phyloP scores from a whole-genome alignment of 2,329 filamentous ascomycete genomes.

The Chlorencoelia australis region DNA sequence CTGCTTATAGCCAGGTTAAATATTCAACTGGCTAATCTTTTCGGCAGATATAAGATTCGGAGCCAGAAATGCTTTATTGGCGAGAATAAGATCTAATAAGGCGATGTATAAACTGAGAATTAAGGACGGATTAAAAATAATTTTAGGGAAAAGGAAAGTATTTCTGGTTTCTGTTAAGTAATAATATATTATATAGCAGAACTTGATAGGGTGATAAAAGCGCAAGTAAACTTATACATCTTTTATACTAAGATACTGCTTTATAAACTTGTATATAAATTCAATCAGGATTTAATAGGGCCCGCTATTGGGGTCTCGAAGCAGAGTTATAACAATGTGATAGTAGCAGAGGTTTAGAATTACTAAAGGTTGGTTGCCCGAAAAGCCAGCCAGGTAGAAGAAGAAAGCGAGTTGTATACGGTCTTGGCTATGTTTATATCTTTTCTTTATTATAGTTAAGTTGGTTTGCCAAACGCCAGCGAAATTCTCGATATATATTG shows the following conservation, averaged over 20 bases:
- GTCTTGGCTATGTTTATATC: constrained; percentile 1
- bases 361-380: constrained; percentile 5
- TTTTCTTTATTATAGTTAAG: constrained; percentile 3
- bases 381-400: no score
- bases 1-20: constrained; percentile 20
- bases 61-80: constrained; percentile 19
- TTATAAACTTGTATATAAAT: no score
- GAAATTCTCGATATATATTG: constrained; percentile 6
- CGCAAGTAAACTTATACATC: constrained; percentile 5
- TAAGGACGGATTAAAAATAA: constrained; percentile 28
- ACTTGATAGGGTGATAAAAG: background rate
- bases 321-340: constrained; percentile 11
- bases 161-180: constrained; percentile 20
- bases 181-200: constrained; percentile 1
- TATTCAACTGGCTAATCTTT: constrained; percentile 19
- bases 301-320: constrained; percentile 8
- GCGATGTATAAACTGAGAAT: constrained; percentile 29
- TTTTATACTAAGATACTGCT: constrained; percentile 4
- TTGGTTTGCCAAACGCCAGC: constrained; percentile 3
- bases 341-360: constrained; percentile 12
- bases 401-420: background rate
- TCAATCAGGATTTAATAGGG: background rate
- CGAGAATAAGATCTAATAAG: constrained; percentile 26
- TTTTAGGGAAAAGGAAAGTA: no score
- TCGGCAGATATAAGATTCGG: constrained; percentile 18